A percentile compares a stretch with the other conserved stretches of the same genome.
These are phyloP conservation scores for Yamagishiella unicocca DNA, from an alignment of 139 green algal species.

Conservation along the genomic window DNA sequence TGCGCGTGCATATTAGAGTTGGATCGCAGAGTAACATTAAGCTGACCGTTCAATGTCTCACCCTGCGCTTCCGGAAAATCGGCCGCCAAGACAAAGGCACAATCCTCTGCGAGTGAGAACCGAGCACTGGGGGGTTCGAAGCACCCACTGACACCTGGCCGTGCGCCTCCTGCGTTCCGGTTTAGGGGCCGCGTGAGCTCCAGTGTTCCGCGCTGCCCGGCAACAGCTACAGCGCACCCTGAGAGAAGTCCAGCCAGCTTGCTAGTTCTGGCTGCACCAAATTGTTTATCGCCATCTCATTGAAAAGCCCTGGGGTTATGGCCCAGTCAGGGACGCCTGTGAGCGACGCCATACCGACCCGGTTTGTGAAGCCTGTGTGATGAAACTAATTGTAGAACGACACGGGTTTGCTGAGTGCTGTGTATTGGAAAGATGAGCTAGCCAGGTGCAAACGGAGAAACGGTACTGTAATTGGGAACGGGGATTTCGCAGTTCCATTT, in stretches of 20 bases:
- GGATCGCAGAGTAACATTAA: too few species aligned
- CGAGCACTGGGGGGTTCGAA: background rate
- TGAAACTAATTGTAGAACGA: too few species aligned
- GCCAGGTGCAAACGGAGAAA: too few species aligned
- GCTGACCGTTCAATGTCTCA: background rate
- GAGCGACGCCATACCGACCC: too few species aligned
- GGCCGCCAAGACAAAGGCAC: background rate
- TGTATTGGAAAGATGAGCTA: too few species aligned
- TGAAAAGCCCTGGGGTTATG: background rate
- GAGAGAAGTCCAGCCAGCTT: constrained; percentile 6
- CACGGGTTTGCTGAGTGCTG: too few species aligned
- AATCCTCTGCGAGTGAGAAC: constrained; percentile 4
- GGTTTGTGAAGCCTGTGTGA: too few species aligned
- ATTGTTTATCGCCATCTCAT: background rate
- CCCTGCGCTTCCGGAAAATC: constrained; percentile 2
- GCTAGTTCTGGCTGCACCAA: background rate
- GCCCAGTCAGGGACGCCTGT: background rate
- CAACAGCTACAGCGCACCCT: background rate
- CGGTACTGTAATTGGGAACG: too few species aligned
- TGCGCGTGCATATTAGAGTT: too few species aligned
- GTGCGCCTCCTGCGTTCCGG: background rate
- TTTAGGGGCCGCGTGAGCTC: too few species aligned
- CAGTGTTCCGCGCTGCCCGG: too few species aligned
- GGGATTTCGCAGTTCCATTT: too few species aligned
- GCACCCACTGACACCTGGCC: background rate